phyloP scores from a whole-genome alignment of 208 protist species.

The Leishmania guyanensis region DNA sequence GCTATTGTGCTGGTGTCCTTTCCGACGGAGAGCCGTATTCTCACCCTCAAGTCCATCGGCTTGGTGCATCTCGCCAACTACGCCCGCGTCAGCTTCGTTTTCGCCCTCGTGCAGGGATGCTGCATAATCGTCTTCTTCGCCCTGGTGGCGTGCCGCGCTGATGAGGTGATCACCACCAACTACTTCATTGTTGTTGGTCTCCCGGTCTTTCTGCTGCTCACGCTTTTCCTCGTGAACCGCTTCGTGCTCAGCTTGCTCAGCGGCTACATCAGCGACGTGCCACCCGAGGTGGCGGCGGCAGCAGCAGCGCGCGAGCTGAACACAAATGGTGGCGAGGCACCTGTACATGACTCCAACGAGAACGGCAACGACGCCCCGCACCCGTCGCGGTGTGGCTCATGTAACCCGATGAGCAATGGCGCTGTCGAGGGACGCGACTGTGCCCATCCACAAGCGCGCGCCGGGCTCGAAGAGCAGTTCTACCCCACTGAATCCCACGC shows the following conservation, averaged over 20 bases:
- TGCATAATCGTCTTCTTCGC: slow-evolving; percentile 51
- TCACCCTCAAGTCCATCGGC: slow-evolving; percentile 26
- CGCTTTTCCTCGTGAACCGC: slow-evolving; percentile 40
- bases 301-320: slow-evolving; percentile 5
- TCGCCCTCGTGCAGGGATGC: slow-evolving; percentile 35
- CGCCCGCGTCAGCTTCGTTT: slow-evolving; percentile 33
- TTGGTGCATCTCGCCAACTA: slow-evolving; percentile 34
- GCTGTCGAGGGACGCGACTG: not conserved
- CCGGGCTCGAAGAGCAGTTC: not conserved
- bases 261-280: slow-evolving; percentile 22
- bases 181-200: slow-evolving; percentile 72
- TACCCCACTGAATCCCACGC: slow-evolving; percentile 1
- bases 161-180: slow-evolving; percentile 64
- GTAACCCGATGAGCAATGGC: slow-evolving; percentile 20
- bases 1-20: slow-evolving; percentile 14
- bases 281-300: slow-evolving; percentile 16
- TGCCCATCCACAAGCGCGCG: not conserved
- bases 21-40: slow-evolving; percentile 19
- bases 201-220: slow-evolving; percentile 45
- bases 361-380: not conserved
- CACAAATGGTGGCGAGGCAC: slow-evolving; percentile 20
- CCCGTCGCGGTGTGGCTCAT: not conserved
- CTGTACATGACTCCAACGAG: not conserved
- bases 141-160: slow-evolving; percentile 69
- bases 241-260: slow-evolving; percentile 19